Evolutionary conservation across 768 basidiomycete species (phyloP).

Genomic region (Psilocybe sp.): DNA sequence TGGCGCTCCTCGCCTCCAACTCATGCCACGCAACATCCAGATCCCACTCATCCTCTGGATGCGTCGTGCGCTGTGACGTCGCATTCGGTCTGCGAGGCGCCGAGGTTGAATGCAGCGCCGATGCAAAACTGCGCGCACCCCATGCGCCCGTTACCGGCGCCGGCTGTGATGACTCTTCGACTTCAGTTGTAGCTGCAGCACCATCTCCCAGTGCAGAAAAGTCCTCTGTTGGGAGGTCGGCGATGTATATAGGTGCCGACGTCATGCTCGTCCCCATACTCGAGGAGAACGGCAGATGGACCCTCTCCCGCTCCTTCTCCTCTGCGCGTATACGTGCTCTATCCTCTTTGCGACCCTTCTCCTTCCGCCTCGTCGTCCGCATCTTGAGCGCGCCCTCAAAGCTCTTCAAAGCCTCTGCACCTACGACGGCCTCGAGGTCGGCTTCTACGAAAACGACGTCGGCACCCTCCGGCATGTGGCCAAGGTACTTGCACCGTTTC

Average conservation of each 20-base stretch:
- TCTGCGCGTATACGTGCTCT: constrained; percentile 77
- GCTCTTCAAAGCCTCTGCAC: constrained; percentile 68
- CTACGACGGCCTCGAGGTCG: constrained; percentile 76
- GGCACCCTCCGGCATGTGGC: constrained; percentile 85
- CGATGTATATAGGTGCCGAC: constrained; percentile 15
- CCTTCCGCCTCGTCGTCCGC: constrained; percentile 70
- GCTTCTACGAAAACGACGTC: constrained; percentile 95
- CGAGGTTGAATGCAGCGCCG: constrained; percentile 60
- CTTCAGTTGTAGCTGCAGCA: neutral
- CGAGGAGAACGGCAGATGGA: constrained; percentile 24
- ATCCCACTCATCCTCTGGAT: constrained; percentile 67
- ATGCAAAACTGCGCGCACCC: constrained; percentile 82
- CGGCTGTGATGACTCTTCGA: neutral
- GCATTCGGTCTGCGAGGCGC: constrained; percentile 21
- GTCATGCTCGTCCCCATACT: constrained; percentile 5
- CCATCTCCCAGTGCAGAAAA: constrained; percentile 16
- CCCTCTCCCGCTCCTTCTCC: constrained; percentile 67
- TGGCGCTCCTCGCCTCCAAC: constrained; percentile 51
- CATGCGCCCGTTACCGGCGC: constrained; percentile 51
- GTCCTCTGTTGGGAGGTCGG: constrained; percentile 21
- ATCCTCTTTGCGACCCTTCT: constrained; percentile 86
- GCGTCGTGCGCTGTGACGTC: constrained; percentile 27
- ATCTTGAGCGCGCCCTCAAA: constrained; percentile 83
- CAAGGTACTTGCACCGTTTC: constrained; percentile 93
- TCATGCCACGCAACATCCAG: constrained; percentile 81